Percentiles rank a stretch among this genome's conserved stretches.
Conservation (phyloP, 345 rosid species). For the Aurinia saxatilis region DNA sequence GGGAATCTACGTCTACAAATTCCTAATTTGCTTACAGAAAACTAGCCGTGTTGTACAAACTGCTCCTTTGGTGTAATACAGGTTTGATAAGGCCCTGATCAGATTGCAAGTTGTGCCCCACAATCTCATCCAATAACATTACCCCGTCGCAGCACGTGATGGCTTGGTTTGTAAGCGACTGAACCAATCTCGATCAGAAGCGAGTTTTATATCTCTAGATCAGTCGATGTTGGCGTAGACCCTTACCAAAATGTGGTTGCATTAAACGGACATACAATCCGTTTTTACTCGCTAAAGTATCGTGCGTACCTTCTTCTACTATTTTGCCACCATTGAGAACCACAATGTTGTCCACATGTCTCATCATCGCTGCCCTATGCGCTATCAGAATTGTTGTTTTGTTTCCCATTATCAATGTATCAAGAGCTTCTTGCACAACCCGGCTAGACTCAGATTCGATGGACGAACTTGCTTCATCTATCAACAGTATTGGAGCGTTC, state of each 20-base stretch:
- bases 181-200: neutral
- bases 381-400: slow-evolving; percentile 97
- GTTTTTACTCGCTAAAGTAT: slow-evolving; percentile 68
- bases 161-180: slow-evolving; percentile 13
- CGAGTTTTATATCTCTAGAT: slow-evolving; percentile 27
- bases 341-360: slow-evolving; percentile 96
- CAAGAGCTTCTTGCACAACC: slow-evolving; percentile 98
- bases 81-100: neutral
- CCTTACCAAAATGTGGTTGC: slow-evolving; percentile 98
- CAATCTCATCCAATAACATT: neutral
- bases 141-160: neutral
- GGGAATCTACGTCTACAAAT: slow-evolving; percentile 31
- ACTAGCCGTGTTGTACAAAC: slow-evolving; percentile 24
- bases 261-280: slow-evolving; percentile 92
- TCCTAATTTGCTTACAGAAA: slow-evolving; percentile 30
- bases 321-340: slow-evolving; percentile 96
- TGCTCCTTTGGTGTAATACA: slow-evolving; percentile 3
- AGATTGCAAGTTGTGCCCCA: slow-evolving; percentile 7
- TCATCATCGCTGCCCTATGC: slow-evolving; percentile 98
- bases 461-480: slow-evolving; percentile 96
- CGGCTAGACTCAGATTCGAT: slow-evolving; percentile 97
- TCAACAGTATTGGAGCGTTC: slow-evolving; percentile 86
- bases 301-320: slow-evolving; percentile 95
- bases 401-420: slow-evolving; percentile 94
- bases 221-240: slow-evolving; percentile 83